Conservation (phyloP, 768 basidiomycete species). For the Pholiota conissans region DNA sequence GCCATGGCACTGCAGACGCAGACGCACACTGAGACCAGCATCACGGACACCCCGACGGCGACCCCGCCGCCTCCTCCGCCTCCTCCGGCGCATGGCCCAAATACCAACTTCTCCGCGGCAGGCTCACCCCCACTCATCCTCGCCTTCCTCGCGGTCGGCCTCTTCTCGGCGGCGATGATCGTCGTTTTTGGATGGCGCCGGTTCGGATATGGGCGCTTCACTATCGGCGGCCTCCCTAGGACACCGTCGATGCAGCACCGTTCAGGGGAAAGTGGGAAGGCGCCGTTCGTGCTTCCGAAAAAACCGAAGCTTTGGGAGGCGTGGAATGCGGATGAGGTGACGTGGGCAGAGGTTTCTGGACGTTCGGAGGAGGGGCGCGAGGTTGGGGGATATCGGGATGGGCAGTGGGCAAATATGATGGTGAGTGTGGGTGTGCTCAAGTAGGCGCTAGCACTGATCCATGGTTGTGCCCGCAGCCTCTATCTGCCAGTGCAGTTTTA, state of each 20-base stretch:
- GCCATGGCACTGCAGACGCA: slow-evolving; percentile 21
- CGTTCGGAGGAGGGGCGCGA: slow-evolving; percentile 2
- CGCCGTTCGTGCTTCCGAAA: slow-evolving; percentile 18
- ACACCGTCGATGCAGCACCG: too few relatives aligned
- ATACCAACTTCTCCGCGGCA: slow-evolving; percentile 24
- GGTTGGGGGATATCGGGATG: too few relatives aligned
- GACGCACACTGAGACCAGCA: not conserved
- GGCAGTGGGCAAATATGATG: slow-evolving; percentile 7
- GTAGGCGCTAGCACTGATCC: too few relatives aligned
- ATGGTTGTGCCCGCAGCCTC: too few relatives aligned
- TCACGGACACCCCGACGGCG: not conserved
- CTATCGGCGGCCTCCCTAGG: not conserved
- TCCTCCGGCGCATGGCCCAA: not conserved
- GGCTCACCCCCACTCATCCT: slow-evolving; percentile 58
- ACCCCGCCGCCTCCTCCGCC: not conserved
- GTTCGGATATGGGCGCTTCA: slow-evolving; percentile 23
- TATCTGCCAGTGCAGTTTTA: slow-evolving; percentile 17
- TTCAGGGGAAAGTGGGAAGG: not conserved
- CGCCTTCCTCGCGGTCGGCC: slow-evolving; percentile 57
- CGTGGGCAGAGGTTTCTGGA: slow-evolving; percentile 11
- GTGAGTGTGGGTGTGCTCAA: too few relatives aligned
- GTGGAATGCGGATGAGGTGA: slow-evolving; percentile 22
- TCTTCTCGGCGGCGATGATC: slow-evolving; percentile 51
- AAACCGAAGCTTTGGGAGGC: slow-evolving; percentile 49
- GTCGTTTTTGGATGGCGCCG: slow-evolving; percentile 48